These are phyloP conservation scores for Acanthamoeba lenticulata DNA, from an alignment of 208 protist genomes.

Conservation along the genomic window DNA sequence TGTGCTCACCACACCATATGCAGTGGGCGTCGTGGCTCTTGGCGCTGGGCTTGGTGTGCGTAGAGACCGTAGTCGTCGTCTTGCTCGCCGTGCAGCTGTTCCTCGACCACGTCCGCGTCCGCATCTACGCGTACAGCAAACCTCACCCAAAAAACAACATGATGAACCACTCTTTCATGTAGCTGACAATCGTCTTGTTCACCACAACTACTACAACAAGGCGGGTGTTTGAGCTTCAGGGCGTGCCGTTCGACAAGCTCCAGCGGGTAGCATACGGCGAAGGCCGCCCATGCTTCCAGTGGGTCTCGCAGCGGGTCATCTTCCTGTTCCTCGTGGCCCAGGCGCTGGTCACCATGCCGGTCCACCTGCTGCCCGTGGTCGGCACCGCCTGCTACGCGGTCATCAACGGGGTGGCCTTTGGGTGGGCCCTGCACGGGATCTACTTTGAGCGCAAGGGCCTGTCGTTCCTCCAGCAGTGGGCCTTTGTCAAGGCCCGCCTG, in stretches of 20 bases:
- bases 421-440: background rate
- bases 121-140: background rate
- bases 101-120: background rate
- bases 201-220: background rate
- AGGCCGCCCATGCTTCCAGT: background rate
- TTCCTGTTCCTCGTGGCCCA: background rate
- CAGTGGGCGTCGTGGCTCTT: background rate
- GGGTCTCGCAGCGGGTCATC: background rate
- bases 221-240: background rate
- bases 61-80: background rate
- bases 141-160: too few species aligned
- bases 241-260: background rate
- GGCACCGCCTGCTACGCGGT: background rate
- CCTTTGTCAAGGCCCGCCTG: background rate
- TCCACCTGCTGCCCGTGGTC: background rate
- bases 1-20: background rate
- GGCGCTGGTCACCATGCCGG: background rate
- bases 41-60: background rate
- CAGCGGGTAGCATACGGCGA: background rate
- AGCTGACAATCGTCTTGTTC: background rate
- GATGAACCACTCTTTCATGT: background rate
- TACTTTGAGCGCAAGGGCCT: constrained; percentile 10
- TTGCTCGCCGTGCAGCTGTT: background rate
- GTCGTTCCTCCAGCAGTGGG: background rate
- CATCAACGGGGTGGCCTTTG: background rate